Base-by-base conservation (phyloP, 108 stramenopile species). In the Cylindrotheca fusiformis region DNA sequence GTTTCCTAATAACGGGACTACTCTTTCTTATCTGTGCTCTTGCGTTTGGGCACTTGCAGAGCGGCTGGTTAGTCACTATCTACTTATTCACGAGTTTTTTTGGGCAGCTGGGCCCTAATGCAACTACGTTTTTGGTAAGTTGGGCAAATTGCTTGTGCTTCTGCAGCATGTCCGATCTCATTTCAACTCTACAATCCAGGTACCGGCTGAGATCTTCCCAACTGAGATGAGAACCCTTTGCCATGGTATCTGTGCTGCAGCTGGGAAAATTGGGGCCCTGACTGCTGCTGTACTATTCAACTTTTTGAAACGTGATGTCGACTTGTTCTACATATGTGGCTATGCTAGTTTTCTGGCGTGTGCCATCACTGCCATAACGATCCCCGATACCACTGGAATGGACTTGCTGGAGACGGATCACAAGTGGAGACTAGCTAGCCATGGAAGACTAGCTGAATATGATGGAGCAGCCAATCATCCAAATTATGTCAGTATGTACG, bases 81-180 rank as follows among this genome's bases (percentile, higher is more conserved):
- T 90, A 90, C 60, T 68, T 86, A 45, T 69, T 65, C 27, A 73
- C 74, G 33, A 78, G 81, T 18, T 86, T 90, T 67, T 82, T 86
- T 55, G 88, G 88, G 3, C 85, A 90, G 51, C 70, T 83, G 18
- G 88, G 85, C 14, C 88, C 88, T 17, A 90, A 90, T 46, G 79
- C 76, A 26, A 90, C 88, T 12, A 90, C 88, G 10, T 88, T 85
- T 66, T 44, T 80, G 50, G 76, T n/a, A n/a, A n/a, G n/a, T n/a
- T n/a, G n/a, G n/a, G n/a, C n/a, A n/a, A n/a, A n/a, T 52, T 67
- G n/a, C n/a, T n/a, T n/a, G n/a, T n/a, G n/a, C n/a, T n/a, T n/a
- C n/a, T n/a, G n/a, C n/a, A n/a, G n/a, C n/a, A n/a, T n/a, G n/a
- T n/a, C n/a, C n/a, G n/a, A n/a, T n/a, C n/a, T n/a, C n/a, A n/a